Conservation (phyloP, 2,329 filamentous ascomycete species). For the Aspergillus floridensis region DNA sequence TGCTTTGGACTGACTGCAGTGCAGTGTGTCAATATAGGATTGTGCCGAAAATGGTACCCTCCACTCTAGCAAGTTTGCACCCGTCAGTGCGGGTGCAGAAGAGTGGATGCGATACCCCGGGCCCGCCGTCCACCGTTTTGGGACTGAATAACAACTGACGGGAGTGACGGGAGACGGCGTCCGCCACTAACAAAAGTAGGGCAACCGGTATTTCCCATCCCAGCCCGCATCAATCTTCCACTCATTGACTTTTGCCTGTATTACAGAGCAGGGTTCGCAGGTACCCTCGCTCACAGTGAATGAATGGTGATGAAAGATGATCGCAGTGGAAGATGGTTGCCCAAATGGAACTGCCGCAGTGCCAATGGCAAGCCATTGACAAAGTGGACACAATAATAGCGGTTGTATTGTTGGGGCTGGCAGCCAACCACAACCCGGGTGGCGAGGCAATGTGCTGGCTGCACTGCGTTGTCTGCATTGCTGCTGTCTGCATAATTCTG, state of each 20-base stretch:
- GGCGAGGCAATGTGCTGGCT: neutral
- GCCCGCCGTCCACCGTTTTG: neutral
- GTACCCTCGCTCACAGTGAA: too few relatives aligned
- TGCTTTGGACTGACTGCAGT: too few relatives aligned
- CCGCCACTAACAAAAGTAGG: neutral
- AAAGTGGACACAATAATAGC: too few relatives aligned
- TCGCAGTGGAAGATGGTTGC: too few relatives aligned
- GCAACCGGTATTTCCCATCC: neutral
- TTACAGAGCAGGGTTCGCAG: too few relatives aligned
- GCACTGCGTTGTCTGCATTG: neutral
- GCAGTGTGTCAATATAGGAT: too few relatives aligned
- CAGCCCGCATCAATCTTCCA: neutral
- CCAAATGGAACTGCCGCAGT: too few relatives aligned
- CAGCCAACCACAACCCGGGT: neutral
- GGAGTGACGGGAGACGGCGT: neutral
- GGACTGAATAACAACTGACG: neutral
- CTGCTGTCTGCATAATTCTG: neutral
- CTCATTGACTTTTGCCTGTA: too few relatives aligned
- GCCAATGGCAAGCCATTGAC: too few relatives aligned
- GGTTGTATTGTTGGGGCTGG: neutral
- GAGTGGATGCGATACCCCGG: neutral
- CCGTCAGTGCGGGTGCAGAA: neutral
- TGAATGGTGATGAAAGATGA: too few relatives aligned
- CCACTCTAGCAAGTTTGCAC: too few relatives aligned
- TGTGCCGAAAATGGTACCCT: too few relatives aligned